These are phyloP conservation scores for Cladosporium halotolerans DNA, from an alignment of 2,329 filamentous ascomycete species.

Conservation along the genomic window DNA sequence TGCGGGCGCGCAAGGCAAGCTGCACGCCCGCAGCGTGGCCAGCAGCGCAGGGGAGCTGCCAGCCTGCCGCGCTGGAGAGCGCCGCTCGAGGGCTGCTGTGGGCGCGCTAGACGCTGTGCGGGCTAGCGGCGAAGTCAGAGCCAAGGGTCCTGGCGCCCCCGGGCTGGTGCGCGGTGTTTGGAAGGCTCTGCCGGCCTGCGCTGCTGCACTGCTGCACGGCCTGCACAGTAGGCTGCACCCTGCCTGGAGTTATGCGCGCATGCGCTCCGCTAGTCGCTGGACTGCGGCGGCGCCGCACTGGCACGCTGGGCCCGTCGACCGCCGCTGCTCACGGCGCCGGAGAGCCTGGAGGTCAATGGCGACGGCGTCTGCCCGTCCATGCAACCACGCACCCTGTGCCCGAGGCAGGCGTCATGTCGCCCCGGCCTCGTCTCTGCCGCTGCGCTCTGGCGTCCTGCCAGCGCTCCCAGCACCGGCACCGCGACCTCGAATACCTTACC, in stretches of 20 bases:
- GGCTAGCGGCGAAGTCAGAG: background rate
- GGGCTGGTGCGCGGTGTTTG: slow-evolving; percentile 8
- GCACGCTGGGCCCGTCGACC: no score
- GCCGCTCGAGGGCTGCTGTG: background rate
- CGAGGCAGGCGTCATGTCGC: background rate
- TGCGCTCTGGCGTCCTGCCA: no score
- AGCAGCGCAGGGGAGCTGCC: background rate
- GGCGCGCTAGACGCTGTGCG: background rate
- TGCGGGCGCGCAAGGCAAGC: background rate
- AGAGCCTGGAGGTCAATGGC: background rate
- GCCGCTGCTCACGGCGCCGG: background rate
- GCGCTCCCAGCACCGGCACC: no score
- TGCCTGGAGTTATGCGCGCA: background rate
- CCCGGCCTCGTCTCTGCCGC: no score
- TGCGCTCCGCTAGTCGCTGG: background rate
- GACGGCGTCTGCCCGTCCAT: background rate
- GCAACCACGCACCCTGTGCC: slow-evolving; percentile 2
- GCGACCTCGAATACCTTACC: no score
- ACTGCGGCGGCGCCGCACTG: no score
- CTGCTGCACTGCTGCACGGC: background rate
- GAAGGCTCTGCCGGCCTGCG: background rate
- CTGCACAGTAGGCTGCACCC: background rate
- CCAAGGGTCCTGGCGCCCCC: slow-evolving; percentile 8
- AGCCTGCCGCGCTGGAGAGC: no score
- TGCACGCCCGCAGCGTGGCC: slow-evolving; percentile 8